A percentile compares a stretch with the other conserved stretches of the same genome.
Conservation (phyloP, 164 flowering plant genomes). For the Litsea cubeba region DNA sequence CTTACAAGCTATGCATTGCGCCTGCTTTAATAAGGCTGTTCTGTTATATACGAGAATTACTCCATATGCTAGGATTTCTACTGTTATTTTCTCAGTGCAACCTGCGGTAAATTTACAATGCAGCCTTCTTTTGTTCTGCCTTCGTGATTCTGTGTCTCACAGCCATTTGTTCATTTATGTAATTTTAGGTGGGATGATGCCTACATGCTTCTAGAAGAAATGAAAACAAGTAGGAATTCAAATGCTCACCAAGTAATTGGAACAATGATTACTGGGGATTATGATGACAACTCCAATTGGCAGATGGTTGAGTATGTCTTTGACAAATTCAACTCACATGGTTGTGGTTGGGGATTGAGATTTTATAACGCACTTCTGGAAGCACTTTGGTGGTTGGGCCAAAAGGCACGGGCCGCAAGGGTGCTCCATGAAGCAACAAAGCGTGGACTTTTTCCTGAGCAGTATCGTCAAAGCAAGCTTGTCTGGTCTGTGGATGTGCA, state of each 20-base stretch:
- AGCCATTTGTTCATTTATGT: background rate
- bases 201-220: conserved; percentile 63
- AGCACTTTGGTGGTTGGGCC: conserved; percentile 92
- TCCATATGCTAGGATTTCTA: background rate
- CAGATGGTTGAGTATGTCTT: conserved; percentile 94
- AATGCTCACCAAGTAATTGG: conserved; percentile 85
- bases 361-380: conserved; percentile 85
- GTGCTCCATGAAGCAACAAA: conserved; percentile 78
- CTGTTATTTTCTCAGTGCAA: background rate
- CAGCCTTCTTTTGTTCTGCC: background rate
- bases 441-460: conserved; percentile 72
- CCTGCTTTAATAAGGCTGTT: background rate
- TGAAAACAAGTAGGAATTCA: conserved; percentile 62
- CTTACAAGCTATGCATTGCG: background rate
- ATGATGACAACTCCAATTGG: conserved; percentile 90
- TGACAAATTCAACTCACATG: conserved; percentile 75
- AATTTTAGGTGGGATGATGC: conserved; percentile 71
- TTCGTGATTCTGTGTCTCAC: background rate
- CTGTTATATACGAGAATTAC: background rate
- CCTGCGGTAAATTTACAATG: background rate
- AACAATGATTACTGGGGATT: conserved; percentile 82
- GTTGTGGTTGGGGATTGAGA: conserved; percentile 75
- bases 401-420: conserved; percentile 69
- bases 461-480: conserved; percentile 68
- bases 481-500: conserved; percentile 90